A percentile compares a stretch with the other conserved stretches of the same genome.
phyloP scores from a whole-genome alignment of 1,139 yeast species.

The Nakaseomyces delphensis region DNA sequence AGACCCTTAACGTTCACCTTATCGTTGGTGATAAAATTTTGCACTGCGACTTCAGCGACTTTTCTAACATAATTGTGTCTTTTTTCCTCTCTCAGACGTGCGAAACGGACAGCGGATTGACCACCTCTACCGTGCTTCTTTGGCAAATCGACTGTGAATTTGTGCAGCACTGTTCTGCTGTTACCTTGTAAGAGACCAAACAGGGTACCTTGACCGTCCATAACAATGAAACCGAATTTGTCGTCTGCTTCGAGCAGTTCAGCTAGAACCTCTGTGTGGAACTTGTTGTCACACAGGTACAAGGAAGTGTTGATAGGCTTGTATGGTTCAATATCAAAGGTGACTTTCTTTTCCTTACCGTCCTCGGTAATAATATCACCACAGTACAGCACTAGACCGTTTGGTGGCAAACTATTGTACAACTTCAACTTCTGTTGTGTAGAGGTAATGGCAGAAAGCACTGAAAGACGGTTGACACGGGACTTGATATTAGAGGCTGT shows the following conservation, averaged over 20 bases:
- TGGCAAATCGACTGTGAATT: conserved; percentile 94
- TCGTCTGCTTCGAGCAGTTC: conserved; percentile 93
- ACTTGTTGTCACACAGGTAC: conserved; percentile 93
- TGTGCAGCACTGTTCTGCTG: conserved; percentile 91
- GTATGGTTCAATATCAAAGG: conserved; percentile 93
- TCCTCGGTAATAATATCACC: conserved; percentile 97
- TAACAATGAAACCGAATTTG: conserved; percentile 90
- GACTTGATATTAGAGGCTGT: conserved; percentile 97
- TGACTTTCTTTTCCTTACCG: conserved; percentile 92
- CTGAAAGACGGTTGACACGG: conserved; percentile 91
- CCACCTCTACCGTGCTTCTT: conserved; percentile 99
- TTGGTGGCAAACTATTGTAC: conserved; percentile 81
- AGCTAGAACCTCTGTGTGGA: conserved; percentile 93
- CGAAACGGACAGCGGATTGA: conserved; percentile 98
- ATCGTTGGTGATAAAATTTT: conserved; percentile 85
- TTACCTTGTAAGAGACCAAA: conserved; percentile 96
- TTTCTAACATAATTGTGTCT: conserved; percentile 97
- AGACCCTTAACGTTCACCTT: conserved; percentile 90
- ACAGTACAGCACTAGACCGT: conserved; percentile 92
- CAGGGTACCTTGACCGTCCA: conserved; percentile 98
- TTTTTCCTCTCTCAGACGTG: conserved; percentile 97
- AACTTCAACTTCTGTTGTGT: conserved; percentile 93
- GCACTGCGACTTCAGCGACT: conserved; percentile 97
- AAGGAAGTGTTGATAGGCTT: conserved; percentile 95
- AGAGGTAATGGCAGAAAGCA: conserved; percentile 91